phyloP scores from a whole-genome alignment of 2,329 filamentous ascomycete species.

The Dothideomycetes sp. region DNA sequence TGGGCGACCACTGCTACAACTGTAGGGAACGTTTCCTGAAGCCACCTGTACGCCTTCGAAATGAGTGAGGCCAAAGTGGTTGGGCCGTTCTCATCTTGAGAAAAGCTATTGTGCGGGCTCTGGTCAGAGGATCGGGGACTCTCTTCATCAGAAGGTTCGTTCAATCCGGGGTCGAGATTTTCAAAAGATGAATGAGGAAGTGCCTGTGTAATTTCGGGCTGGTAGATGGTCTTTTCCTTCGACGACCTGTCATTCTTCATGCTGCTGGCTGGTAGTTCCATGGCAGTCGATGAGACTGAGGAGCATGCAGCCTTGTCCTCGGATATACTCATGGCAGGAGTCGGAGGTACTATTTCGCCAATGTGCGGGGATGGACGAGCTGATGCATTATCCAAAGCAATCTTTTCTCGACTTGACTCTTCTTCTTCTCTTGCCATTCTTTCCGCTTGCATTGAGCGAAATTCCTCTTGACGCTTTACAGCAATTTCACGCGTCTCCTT shows the following conservation, averaged over 20 bases:
- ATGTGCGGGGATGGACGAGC: neutral
- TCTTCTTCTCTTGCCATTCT: conserved; percentile 30
- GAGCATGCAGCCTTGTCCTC: conserved; percentile 1
- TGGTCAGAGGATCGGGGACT: neutral
- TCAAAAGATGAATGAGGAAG: neutral
- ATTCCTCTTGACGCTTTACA: conserved; percentile 42
- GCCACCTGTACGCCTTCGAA: conserved; percentile 45
- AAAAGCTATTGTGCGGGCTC: neutral
- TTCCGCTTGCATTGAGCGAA: conserved; percentile 37
- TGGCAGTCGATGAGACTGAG: neutral
- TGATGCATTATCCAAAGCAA: neutral
- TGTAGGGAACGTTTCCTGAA: conserved; percentile 62
- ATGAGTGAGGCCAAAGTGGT: conserved; percentile 47
- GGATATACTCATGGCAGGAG: conserved; percentile 5
- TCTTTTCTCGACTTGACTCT: conserved; percentile 19
- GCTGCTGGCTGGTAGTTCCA: neutral
- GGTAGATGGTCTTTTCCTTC: neutral
- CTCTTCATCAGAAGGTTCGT: neutral
- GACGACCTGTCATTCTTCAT: neutral
- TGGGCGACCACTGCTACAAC: conserved; percentile 55
- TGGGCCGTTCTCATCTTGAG: too few species aligned
- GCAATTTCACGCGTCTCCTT: conserved; percentile 56
- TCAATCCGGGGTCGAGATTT: neutral
- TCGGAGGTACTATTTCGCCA: conserved; percentile 7
- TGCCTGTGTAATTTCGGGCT: neutral